Conservation (phyloP, 192 early-diverging fungal genomes). For the Spizellomyces sp. region DNA sequence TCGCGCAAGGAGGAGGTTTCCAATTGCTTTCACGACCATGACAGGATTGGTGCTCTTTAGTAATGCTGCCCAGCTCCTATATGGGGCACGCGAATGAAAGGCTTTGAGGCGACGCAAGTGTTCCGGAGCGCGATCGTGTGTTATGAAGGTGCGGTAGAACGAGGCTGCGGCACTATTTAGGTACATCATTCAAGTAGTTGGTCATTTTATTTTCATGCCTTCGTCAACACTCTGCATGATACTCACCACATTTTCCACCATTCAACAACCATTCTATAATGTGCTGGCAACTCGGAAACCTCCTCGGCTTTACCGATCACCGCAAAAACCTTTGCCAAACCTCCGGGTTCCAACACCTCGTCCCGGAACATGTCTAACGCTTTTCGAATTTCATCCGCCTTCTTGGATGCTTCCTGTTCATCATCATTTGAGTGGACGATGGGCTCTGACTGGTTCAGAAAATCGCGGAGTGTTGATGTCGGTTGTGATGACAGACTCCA, state of each 20-base stretch:
- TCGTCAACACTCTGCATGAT: background rate
- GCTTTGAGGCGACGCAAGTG: slow-evolving; percentile 22
- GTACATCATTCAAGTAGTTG: background rate
- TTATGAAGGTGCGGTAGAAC: slow-evolving; percentile 26
- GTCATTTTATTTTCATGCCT: background rate
- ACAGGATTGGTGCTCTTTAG: slow-evolving; percentile 32
- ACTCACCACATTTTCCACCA: slow-evolving; percentile 36
- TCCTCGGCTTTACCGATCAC: slow-evolving; percentile 13
- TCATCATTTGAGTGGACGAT: background rate
- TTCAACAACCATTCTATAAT: slow-evolving; percentile 21
- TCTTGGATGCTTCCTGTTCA: slow-evolving; percentile 3
- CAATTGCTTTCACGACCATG: slow-evolving; percentile 34
- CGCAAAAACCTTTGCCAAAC: slow-evolving; percentile 5
- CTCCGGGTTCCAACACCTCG: slow-evolving; percentile 18
- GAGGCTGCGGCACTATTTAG: slow-evolving; percentile 21
- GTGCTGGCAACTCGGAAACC: slow-evolving; percentile 24
- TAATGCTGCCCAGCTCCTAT: slow-evolving; percentile 30
- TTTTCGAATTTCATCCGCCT: slow-evolving; percentile 15
- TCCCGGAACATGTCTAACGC: slow-evolving; percentile 14
- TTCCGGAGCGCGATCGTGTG: slow-evolving; percentile 27
- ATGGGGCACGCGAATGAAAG: slow-evolving; percentile 26
- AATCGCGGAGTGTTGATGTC: slow-evolving; percentile 31
- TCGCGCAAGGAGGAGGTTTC: slow-evolving; percentile 19
- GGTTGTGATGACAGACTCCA: slow-evolving; percentile 1
- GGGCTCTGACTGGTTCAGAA: slow-evolving; percentile 27